A percentile compares a stretch with the other conserved stretches of the same genome.
phyloP scores from a whole-genome alignment of 495 filamentous ascomycete genomes.

The Aspergillus mulundensis region DNA sequence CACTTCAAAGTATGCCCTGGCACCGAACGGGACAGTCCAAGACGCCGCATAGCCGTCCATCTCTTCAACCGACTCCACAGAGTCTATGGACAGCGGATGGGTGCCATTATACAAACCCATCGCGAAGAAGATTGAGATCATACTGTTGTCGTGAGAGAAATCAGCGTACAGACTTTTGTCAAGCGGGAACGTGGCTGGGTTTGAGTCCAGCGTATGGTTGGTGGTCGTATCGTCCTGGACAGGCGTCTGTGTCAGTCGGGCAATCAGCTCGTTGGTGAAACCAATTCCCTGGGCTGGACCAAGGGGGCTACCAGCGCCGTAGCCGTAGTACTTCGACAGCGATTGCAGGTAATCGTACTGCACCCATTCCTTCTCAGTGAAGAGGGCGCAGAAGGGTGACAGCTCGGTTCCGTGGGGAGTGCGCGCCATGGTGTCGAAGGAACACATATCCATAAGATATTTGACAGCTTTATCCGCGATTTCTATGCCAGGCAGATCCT shows the following conservation, averaged over 20 bases:
- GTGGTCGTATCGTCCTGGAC: conserved; percentile 68
- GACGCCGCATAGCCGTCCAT: conserved; percentile 60
- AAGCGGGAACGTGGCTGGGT: conserved; percentile 63
- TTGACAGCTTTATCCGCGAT: conserved; percentile 56
- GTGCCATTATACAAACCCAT: conserved; percentile 69
- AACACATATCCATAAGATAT: conserved; percentile 78
- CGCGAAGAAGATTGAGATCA: conserved; percentile 67
- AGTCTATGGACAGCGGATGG: conserved; percentile 41
- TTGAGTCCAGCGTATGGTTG: conserved; percentile 66
- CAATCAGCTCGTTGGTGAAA: conserved; percentile 78
- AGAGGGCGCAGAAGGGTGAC: conserved; percentile 69
- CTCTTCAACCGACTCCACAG: conserved; percentile 37
- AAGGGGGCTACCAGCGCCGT: conserved; percentile 67
- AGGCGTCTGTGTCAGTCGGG: conserved; percentile 62
- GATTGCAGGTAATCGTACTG: conserved; percentile 73
- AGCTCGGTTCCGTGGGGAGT: conserved; percentile 27
- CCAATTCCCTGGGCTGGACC: conserved; percentile 80
- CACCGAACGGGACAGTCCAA: conserved; percentile 78
- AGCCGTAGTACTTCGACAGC: conserved; percentile 77
- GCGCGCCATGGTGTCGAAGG: conserved; percentile 68
- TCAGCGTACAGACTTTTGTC: conserved; percentile 67
- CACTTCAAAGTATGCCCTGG: conserved; percentile 77
- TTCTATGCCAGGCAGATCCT: conserved; percentile 55
- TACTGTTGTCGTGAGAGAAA: conserved; percentile 85
- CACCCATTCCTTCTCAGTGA: conserved; percentile 64